These are phyloP conservation scores for Streptanthus diversifolius DNA, from an alignment of 345 rosid species.

Conservation along the genomic window DNA sequence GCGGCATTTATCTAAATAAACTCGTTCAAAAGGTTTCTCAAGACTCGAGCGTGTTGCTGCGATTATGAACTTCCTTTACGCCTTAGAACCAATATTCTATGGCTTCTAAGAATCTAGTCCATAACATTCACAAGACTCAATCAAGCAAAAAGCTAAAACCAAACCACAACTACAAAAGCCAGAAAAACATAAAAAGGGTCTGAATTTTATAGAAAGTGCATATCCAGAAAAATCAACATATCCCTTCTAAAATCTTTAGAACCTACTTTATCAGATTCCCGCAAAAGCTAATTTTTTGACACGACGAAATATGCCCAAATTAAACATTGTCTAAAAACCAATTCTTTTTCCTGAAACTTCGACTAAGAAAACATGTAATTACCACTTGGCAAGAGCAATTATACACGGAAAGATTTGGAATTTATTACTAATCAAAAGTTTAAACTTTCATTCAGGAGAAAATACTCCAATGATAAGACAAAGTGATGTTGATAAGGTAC, in stretches of 20 bases:
- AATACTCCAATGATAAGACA: not conserved
- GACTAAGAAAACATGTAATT: not conserved
- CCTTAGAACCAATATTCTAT: not conserved
- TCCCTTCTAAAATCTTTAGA: not conserved
- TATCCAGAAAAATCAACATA: not conserved
- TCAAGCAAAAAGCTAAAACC: not conserved
- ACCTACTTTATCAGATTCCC: not conserved
- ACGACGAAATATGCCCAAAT: not conserved
- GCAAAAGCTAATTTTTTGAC: not conserved
- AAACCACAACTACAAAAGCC: constrained; percentile 13
- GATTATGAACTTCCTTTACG: not conserved
- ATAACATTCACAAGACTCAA: not conserved
- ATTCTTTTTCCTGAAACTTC: not conserved
- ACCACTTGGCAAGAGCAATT: not conserved
- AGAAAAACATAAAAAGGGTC: not conserved
- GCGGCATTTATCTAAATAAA: not conserved
- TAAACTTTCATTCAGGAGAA: constrained; percentile 4
- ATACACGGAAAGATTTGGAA: not conserved
- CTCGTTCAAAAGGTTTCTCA: not conserved
- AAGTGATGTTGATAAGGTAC: not conserved
- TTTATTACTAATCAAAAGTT: not conserved
- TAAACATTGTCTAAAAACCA: not conserved
- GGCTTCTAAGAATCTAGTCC: not conserved
- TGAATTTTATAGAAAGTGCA: not conserved
- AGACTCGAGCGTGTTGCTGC: not conserved